Evolutionary conservation across 768 basidiomycete genomes (phyloP).

Genomic region (Megacollybia marginata): DNA sequence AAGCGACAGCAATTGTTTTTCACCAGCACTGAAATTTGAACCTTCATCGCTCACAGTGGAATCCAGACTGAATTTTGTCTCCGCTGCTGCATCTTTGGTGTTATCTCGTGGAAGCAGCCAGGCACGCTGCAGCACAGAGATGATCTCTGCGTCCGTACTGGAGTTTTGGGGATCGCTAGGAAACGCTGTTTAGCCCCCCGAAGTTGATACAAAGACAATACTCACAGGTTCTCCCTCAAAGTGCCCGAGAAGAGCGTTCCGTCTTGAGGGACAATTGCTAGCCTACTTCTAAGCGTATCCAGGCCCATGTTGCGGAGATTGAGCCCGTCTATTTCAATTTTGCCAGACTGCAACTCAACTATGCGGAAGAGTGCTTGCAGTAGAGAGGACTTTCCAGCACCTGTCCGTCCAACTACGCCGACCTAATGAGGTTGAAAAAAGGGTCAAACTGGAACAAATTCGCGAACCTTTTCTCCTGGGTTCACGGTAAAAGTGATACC

Average conservation of each 20-base stretch:
- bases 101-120: slow-evolving; percentile 51
- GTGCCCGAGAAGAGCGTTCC: slow-evolving; percentile 41
- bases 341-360: slow-evolving; percentile 52
- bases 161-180: slow-evolving; percentile 44
- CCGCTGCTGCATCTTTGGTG: slow-evolving; percentile 33
- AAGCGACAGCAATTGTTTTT: slow-evolving; percentile 56
- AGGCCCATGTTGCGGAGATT: slow-evolving; percentile 47
- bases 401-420: slow-evolving; percentile 27
- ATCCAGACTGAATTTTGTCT: slow-evolving; percentile 63
- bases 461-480: slow-evolving; percentile 57
- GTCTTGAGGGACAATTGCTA: slow-evolving; percentile 67
- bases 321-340: slow-evolving; percentile 43
- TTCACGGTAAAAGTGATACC: slow-evolving; percentile 49
- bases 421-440: not conserved
- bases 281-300: slow-evolving; percentile 40
- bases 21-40: slow-evolving; percentile 58
- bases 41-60: slow-evolving; percentile 58
- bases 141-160: slow-evolving; percentile 54
- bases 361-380: slow-evolving; percentile 55
- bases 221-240: slow-evolving; percentile 34
- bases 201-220: not conserved
- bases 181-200: not conserved
- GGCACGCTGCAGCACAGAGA: slow-evolving; percentile 52
- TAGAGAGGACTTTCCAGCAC: slow-evolving; percentile 45
- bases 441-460: not conserved